Conservation (phyloP, 768 basidiomycete genomes). For the Boletus tomentosulus region DNA sequence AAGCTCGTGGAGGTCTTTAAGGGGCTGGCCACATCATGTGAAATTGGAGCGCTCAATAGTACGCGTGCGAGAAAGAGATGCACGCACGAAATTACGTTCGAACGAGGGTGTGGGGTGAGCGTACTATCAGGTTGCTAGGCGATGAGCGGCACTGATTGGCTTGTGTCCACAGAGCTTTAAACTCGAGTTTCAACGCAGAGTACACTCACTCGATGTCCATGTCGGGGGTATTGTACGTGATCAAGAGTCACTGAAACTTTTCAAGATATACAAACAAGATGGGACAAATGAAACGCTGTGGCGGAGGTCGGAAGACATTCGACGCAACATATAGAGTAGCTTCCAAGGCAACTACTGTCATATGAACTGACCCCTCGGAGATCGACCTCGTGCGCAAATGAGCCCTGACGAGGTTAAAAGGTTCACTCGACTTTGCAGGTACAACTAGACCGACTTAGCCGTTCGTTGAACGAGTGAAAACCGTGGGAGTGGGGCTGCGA, state of each 20-base stretch:
- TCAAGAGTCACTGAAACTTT: not conserved
- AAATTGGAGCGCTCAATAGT: slow-evolving; percentile 30
- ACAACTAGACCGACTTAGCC: too few species aligned
- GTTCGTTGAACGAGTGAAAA: too few species aligned
- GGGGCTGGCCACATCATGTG: slow-evolving; percentile 42
- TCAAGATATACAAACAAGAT: too few species aligned
- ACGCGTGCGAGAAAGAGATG: not conserved
- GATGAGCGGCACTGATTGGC: slow-evolving; percentile 1
- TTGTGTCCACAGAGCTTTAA: not conserved
- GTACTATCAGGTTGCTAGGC: slow-evolving; percentile 11
- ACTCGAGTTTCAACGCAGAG: not conserved
- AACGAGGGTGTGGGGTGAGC: slow-evolving; percentile 3
- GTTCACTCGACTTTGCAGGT: too few species aligned
- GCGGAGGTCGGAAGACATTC: not conserved
- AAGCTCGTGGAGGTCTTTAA: slow-evolving; percentile 42
- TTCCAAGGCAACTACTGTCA: not conserved
- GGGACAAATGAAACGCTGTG: not conserved
- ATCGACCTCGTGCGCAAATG: not conserved
- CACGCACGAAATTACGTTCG: slow-evolving; percentile 23
- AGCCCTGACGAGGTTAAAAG: not conserved
- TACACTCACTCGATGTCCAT: not conserved
- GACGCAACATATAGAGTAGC: too few species aligned
- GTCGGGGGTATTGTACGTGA: not conserved
- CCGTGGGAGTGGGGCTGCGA: too few species aligned
- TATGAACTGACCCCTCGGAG: not conserved